Conservation (phyloP, 441 rosid genomes). For the Euphorbia celastroides region DNA sequence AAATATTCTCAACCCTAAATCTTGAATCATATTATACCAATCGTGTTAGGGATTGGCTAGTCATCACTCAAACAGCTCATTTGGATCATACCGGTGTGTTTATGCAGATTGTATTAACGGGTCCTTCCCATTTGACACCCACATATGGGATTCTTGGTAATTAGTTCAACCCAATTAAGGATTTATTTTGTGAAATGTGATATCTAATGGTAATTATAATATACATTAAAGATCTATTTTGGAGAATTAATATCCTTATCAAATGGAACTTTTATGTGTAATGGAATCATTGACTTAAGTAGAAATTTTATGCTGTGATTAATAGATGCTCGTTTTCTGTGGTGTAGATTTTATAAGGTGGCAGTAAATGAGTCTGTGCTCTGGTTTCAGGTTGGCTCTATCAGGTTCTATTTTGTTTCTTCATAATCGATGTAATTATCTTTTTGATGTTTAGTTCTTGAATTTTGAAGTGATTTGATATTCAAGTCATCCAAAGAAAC, state of each 20-base stretch:
- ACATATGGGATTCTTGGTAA: no score
- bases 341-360: conserved; percentile 75
- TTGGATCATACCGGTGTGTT: no score
- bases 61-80: no score
- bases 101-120: no score
- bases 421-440: no score
- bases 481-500: not conserved
- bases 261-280: not conserved
- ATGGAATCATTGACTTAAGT: not conserved
- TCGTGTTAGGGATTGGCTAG: no score
- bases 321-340: conserved; percentile 15
- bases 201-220: not conserved
- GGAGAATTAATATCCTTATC: not conserved
- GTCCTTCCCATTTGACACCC: no score
- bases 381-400: conserved; percentile 99
- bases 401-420: conserved; percentile 68
- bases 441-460: no score
- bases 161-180: not conserved
- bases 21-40: no score
- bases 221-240: not conserved
- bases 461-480: conserved; percentile 1
- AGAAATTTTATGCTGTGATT: conserved; percentile 8
- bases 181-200: no score
- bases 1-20: no score
- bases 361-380: conserved; percentile 54